phyloP scores from a whole-genome alignment of 116 monocot species.

The Phalaenopsis hybrid region DNA sequence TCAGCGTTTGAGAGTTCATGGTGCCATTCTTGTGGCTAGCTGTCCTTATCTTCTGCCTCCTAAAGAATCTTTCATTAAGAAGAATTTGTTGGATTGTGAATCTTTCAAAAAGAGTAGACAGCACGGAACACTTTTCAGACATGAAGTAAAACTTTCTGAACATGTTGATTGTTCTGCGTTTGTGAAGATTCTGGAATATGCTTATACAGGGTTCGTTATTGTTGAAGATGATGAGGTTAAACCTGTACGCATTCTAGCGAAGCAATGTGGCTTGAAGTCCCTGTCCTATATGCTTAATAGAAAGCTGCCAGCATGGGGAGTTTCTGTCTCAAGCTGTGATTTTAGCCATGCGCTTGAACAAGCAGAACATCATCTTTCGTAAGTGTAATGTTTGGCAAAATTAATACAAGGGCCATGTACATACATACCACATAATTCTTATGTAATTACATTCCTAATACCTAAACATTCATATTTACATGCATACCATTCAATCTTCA shows the following conservation, averaged over 20 bases:
- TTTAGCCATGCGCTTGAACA: conserved; percentile 40
- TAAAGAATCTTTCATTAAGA: conserved; percentile 17
- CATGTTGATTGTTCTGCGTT: conserved; percentile 43
- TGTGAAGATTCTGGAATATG: conserved; percentile 58
- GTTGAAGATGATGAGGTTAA: conserved; percentile 32
- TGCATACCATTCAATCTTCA: too few species aligned
- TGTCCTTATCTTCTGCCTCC: conserved; percentile 55
- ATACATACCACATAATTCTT: too few species aligned
- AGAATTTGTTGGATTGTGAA: conserved; percentile 4
- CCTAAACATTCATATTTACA: too few species aligned
- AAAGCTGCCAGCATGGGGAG: conserved; percentile 42
- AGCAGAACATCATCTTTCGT: conserved; percentile 45
- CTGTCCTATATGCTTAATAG: conserved; percentile 44
- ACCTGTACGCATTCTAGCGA: conserved; percentile 47
- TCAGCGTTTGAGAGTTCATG: conserved; percentile 42
- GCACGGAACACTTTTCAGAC: conserved; percentile 5
- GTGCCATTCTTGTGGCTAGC: conserved; percentile 47
- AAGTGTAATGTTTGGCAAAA: conserved; percentile 15
- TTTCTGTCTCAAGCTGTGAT: conserved; percentile 31
- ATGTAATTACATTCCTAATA: too few species aligned
- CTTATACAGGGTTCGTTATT: conserved; percentile 56
- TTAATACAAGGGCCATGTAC: background rate
- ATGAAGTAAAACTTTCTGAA: conserved; percentile 50
- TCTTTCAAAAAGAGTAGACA: conserved; percentile 10
- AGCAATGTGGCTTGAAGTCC: conserved; percentile 48